Evolutionary conservation across 371 early-diverging fungal species (phyloP).

Genomic region (Mortierella sp.): DNA sequence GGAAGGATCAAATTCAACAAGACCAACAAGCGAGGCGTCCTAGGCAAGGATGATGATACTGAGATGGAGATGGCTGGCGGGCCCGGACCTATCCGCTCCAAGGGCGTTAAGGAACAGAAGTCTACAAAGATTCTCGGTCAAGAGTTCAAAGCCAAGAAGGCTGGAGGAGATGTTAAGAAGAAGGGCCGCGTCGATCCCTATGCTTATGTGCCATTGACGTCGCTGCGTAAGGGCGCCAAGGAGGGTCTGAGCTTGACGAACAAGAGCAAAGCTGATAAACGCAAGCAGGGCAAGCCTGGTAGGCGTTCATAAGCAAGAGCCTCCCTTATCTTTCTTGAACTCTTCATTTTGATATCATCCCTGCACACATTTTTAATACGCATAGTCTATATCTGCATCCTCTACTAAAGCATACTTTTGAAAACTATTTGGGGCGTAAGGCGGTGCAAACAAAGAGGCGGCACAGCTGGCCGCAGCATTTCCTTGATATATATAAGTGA

Average conservation of each 20-base stretch:
- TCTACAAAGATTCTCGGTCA: constrained; percentile 58
- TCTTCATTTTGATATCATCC: neutral
- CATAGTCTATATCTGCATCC: constrained; percentile 11
- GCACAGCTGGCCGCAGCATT: constrained; percentile 3
- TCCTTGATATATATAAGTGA: neutral
- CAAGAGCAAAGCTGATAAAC: constrained; percentile 56
- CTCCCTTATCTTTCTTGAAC: neutral
- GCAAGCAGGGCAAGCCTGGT: constrained; percentile 51
- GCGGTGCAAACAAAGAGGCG: neutral
- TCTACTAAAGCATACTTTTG: constrained; percentile 1
- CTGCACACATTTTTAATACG: constrained; percentile 2
- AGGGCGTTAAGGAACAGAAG: constrained; percentile 40
- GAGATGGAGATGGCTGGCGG: constrained; percentile 58
- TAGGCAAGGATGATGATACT: constrained; percentile 72
- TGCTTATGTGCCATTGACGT: constrained; percentile 92
- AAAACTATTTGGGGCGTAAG: neutral
- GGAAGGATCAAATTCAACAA: constrained; percentile 92
- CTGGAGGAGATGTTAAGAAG: constrained; percentile 94
- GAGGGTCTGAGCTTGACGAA: constrained; percentile 53
- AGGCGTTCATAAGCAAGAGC: constrained; percentile 27
- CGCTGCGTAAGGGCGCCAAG: constrained; percentile 49
- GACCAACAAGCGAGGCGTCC: constrained; percentile 65
- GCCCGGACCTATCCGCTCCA: constrained; percentile 51
- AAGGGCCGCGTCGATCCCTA: constrained; percentile 92
- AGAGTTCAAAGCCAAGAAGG: constrained; percentile 79